Evolutionary conservation across 2,329 filamentous ascomycete genomes (phyloP).

Genomic region (Fusarium oligoseptatum): DNA sequence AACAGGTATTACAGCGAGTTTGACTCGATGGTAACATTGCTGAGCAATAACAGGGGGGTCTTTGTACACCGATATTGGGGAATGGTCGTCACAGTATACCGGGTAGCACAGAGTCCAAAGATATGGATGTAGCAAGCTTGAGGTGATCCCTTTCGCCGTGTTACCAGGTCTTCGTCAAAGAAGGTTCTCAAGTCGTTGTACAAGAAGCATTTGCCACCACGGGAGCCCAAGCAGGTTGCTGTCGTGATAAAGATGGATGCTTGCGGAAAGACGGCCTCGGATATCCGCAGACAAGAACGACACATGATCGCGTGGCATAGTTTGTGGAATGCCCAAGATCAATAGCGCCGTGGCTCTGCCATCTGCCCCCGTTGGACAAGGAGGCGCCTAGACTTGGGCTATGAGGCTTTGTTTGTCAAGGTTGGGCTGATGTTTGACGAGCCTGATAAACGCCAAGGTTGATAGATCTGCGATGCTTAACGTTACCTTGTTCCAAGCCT

Average conservation of each 20-base stretch:
- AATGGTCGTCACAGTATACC: background rate
- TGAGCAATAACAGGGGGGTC: background rate
- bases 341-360: background rate
- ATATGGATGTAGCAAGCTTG: too few relatives aligned
- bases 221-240: background rate
- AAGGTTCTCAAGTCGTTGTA: background rate
- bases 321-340: conserved; percentile 19
- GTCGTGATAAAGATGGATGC: conserved; percentile 21
- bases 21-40: background rate
- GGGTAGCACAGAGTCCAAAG: background rate
- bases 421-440: background rate
- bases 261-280: conserved; percentile 19
- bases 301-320: conserved; percentile 17
- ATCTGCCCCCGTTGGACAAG: conserved; percentile 10
- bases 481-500: background rate
- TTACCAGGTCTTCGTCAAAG: background rate
- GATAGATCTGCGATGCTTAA: background rate
- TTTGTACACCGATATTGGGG: background rate
- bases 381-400: conserved; percentile 1
- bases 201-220: background rate
- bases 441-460: background rate
- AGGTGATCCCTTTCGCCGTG: too few relatives aligned
- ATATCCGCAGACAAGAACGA: conserved; percentile 1
- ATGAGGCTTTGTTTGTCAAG: background rate
- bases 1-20: background rate